Evolutionary conservation across 768 basidiomycete species (phyloP).

Genomic region (Mycena galericulata): DNA sequence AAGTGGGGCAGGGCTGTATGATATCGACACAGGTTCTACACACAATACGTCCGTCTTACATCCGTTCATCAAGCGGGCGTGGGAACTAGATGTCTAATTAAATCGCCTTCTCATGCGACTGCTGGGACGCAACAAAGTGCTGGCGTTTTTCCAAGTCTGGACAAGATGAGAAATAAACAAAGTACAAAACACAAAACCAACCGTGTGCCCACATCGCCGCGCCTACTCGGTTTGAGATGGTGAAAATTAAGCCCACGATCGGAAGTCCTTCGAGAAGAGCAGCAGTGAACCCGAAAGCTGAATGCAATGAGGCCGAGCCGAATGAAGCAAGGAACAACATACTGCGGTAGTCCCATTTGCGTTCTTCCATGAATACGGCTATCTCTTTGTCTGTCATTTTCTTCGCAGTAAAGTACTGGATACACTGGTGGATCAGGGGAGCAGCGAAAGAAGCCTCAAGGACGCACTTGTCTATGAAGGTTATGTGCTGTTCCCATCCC

Average conservation of each 20-base stretch:
- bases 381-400: constrained; percentile 79
- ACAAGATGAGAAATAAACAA: constrained; percentile 1
- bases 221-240: constrained; percentile 88
- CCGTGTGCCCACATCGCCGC: constrained; percentile 96
- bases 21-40: not conserved
- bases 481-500: constrained; percentile 74
- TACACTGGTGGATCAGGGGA: not conserved
- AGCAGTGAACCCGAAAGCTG: constrained; percentile 89
- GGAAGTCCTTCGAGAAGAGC: constrained; percentile 87
- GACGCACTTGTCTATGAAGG: constrained; percentile 74
- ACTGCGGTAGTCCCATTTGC: constrained; percentile 91
- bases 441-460: not conserved
- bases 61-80: not conserved
- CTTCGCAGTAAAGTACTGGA: constrained; percentile 86
- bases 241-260: constrained; percentile 83
- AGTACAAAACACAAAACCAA: constrained; percentile 42
- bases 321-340: constrained; percentile 32
- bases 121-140: constrained; percentile 56
- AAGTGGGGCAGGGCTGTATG: not conserved
- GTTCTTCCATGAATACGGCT: constrained; percentile 86
- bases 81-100: not conserved
- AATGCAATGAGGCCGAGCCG: not conserved
- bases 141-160: constrained; percentile 74
- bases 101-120: not conserved
- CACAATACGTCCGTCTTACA: too few relatives aligned